Conservation (phyloP, 768 basidiomycete genomes). For the Boletus pseudo-olivaceus region DNA sequence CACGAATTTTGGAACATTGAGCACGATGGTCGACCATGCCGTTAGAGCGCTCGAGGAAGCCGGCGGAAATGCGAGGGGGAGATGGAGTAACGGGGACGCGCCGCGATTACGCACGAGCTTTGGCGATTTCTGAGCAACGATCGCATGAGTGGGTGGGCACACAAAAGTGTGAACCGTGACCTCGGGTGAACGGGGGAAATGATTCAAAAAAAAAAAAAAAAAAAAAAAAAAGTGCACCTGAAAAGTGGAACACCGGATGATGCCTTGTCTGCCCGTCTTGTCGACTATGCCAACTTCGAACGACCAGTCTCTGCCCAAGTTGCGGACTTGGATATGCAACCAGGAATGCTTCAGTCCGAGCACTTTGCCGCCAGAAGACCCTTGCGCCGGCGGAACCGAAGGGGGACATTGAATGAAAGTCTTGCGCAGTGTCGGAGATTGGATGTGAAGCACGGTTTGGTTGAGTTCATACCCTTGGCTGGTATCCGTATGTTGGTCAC, state of each 20-base stretch:
- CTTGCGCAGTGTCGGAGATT: conserved; percentile 66
- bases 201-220: background rate
- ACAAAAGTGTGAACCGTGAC: background rate
- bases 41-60: conserved; percentile 57
- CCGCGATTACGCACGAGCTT: conserved; percentile 39
- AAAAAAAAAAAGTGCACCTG: conserved; percentile 48
- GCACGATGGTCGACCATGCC: conserved; percentile 61
- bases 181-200: background rate
- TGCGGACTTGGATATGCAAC: conserved; percentile 73
- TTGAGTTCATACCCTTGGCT: conserved; percentile 40
- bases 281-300: conserved; percentile 77
- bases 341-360: conserved; percentile 67
- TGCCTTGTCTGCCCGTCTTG: conserved; percentile 52
- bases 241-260: conserved; percentile 71
- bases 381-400: conserved; percentile 10
- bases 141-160: conserved; percentile 9
- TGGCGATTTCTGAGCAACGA: conserved; percentile 47
- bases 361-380: conserved; percentile 20
- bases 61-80: conserved; percentile 65
- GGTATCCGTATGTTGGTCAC: conserved; percentile 27
- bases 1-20: conserved; percentile 59
- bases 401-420: conserved; percentile 69
- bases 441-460: conserved; percentile 75
- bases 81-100: conserved; percentile 58
- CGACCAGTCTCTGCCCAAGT: conserved; percentile 65